These are phyloP conservation scores for Excoecaria cochinchinensis DNA, from an alignment of 345 rosid genomes.

Conservation along the genomic window DNA sequence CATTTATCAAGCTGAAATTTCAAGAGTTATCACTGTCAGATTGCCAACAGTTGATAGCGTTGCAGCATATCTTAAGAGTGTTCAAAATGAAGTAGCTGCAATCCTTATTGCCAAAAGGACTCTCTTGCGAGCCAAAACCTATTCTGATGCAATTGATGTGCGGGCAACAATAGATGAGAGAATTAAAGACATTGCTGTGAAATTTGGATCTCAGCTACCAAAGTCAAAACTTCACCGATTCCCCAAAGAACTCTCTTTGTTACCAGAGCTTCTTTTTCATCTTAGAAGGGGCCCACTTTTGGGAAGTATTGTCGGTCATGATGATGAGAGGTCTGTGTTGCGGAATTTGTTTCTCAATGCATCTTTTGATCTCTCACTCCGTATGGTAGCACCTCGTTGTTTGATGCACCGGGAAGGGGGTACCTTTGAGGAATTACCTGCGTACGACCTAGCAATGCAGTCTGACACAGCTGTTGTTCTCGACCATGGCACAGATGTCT, in stretches of 20 bases:
- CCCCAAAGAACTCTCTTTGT: slow-evolving; percentile 74
- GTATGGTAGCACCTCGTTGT: slow-evolving; percentile 94
- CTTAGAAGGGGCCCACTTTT: slow-evolving; percentile 88
- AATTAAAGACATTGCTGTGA: slow-evolving; percentile 78
- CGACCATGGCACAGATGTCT: slow-evolving; percentile 96
- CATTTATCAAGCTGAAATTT: slow-evolving; percentile 82
- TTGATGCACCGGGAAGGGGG: slow-evolving; percentile 97
- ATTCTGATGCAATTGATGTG: slow-evolving; percentile 69
- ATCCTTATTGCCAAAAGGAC: slow-evolving; percentile 91
- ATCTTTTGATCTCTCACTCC: slow-evolving; percentile 87
- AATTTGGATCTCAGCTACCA: slow-evolving; percentile 75
- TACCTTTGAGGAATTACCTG: slow-evolving; percentile 91
- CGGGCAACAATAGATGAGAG: slow-evolving; percentile 80
- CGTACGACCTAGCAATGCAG: slow-evolving; percentile 93
- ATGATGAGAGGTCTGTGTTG: slow-evolving; percentile 91
- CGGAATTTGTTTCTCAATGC: slow-evolving; percentile 86
- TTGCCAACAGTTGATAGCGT: slow-evolving; percentile 83
- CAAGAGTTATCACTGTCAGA: slow-evolving; percentile 79
- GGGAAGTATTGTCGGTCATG: slow-evolving; percentile 96
- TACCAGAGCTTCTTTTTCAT: slow-evolving; percentile 88
- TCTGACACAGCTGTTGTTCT: slow-evolving; percentile 95
- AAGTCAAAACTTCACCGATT: slow-evolving; percentile 80
- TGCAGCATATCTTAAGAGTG: slow-evolving; percentile 78
- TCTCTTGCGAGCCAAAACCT: slow-evolving; percentile 63
- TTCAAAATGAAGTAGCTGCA: slow-evolving; percentile 83